Percentiles rank a stretch among this genome's conserved stretches.
Conservation (phyloP, 306 rosid species). For the Malus fusca region DNA sequence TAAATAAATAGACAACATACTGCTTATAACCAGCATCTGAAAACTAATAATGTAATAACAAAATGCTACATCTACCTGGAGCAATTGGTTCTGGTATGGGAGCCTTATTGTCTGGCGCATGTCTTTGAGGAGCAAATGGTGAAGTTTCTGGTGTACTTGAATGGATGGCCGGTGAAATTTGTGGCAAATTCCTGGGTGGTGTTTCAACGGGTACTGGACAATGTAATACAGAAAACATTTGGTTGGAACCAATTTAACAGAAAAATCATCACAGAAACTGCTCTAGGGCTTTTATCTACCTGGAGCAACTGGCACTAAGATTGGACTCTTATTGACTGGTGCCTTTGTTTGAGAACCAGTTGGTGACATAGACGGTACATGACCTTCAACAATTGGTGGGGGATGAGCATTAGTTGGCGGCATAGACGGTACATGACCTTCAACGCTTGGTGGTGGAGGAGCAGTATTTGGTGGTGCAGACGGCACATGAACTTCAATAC, state of each 20-base stretch:
- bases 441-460: constrained; percentile 21
- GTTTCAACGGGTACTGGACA: constrained; percentile 38
- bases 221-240: not conserved
- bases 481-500: constrained; percentile 30
- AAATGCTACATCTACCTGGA: constrained; percentile 35
- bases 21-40: constrained; percentile 3
- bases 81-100: constrained; percentile 40
- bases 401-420: constrained; percentile 29
- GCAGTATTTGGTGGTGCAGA: constrained; percentile 20
- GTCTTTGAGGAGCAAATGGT: constrained; percentile 34
- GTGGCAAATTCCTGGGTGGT: constrained; percentile 39
- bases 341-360: constrained; percentile 15
- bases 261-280: constrained; percentile 4
- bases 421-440: constrained; percentile 25
- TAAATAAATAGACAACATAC: not conserved
- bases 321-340: constrained; percentile 13
- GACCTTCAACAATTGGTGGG: constrained; percentile 31
- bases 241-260: constrained; percentile 11
- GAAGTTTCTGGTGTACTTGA: constrained; percentile 39
- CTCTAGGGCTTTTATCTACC: constrained; percentile 30
- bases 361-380: constrained; percentile 23
- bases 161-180: constrained; percentile 38
- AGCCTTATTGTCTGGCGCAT: constrained; percentile 33
- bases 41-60: constrained; percentile 11
- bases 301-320: constrained; percentile 35